phyloP scores from a whole-genome alignment of 2,329 filamentous ascomycete genomes.

The Periconia macrospinosa region DNA sequence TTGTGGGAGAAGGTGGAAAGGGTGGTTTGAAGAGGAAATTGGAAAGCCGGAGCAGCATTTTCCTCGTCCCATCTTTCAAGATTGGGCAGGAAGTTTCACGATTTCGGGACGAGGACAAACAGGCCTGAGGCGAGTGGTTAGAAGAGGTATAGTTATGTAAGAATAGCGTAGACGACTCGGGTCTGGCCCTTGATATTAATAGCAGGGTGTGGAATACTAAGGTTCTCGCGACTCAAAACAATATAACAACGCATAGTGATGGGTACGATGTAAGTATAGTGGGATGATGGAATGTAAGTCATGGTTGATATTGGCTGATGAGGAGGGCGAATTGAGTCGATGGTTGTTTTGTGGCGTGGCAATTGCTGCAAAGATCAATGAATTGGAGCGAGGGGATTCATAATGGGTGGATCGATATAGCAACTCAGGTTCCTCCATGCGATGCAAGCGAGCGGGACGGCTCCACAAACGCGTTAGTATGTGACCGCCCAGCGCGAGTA shows the following conservation, averaged over 20 bases:
- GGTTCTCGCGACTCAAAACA: not conserved
- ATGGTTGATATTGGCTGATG: not conserved
- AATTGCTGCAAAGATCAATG: not conserved
- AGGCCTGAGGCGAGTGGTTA: not conserved
- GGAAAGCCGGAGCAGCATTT: constrained; percentile 9
- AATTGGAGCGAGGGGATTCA: not conserved
- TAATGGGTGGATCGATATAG: not conserved
- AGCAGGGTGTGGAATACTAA: not conserved
- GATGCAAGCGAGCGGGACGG: not conserved
- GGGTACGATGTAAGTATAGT: no score
- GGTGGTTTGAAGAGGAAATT: constrained; percentile 18
- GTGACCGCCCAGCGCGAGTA: no score
- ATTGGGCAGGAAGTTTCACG: constrained; percentile 4
- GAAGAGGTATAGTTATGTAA: constrained; percentile 14
- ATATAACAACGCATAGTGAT: no score
- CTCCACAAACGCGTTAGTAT: not conserved
- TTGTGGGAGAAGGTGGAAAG: constrained; percentile 52
- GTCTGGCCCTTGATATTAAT: constrained; percentile 3
- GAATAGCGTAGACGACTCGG: constrained; percentile 11
- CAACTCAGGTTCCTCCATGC: not conserved
- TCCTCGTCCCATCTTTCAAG: not conserved
- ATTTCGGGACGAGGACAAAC: constrained; percentile 5
- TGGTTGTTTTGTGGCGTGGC: not conserved
- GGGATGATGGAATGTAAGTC: not conserved
- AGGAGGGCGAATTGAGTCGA: not conserved